These are phyloP conservation scores for Metschnikowia koreensis DNA, from an alignment of 805 yeast species.

Conservation along the genomic window DNA sequence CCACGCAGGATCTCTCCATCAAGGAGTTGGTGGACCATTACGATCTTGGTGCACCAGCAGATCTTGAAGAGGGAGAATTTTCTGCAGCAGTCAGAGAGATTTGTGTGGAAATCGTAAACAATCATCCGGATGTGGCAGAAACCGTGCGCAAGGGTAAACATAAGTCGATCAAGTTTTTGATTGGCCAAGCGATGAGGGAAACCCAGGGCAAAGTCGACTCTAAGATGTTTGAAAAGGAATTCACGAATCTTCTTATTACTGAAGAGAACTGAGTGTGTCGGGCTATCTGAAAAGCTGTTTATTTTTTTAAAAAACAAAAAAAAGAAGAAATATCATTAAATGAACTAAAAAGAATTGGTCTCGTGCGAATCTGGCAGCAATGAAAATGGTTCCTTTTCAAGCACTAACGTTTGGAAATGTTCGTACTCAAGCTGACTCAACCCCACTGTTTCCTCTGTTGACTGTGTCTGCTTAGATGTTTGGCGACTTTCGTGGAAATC, in stretches of 20 bases:
- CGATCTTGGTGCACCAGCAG: constrained; percentile 41
- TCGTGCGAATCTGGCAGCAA: constrained; percentile 9
- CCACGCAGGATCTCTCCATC: constrained; percentile 29
- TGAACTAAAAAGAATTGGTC: neutral
- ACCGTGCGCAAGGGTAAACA: constrained; percentile 58
- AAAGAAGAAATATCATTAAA: neutral
- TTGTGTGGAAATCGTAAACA: constrained; percentile 45
- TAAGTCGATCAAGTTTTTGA: constrained; percentile 67
- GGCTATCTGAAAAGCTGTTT: neutral
- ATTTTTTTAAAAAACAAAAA: too few relatives aligned
- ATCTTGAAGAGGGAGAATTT: constrained; percentile 31
- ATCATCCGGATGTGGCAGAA: constrained; percentile 53
- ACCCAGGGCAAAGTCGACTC: constrained; percentile 63
- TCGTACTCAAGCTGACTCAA: constrained; percentile 8
- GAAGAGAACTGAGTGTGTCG: neutral
- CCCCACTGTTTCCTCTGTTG: constrained; percentile 14
- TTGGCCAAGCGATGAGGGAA: constrained; percentile 82
- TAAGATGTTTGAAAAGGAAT: constrained; percentile 25
- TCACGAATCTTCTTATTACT: constrained; percentile 21
- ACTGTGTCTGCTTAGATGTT: constrained; percentile 9
- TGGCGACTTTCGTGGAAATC: constrained; percentile 14
- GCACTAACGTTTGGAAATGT: constrained; percentile 14
- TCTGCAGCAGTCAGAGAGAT: constrained; percentile 34
- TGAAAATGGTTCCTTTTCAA: constrained; percentile 9
- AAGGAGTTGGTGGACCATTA: constrained; percentile 51